These are phyloP conservation scores for Salix suchowensis DNA, from an alignment of 345 rosid genomes.

Conservation along the genomic window DNA sequence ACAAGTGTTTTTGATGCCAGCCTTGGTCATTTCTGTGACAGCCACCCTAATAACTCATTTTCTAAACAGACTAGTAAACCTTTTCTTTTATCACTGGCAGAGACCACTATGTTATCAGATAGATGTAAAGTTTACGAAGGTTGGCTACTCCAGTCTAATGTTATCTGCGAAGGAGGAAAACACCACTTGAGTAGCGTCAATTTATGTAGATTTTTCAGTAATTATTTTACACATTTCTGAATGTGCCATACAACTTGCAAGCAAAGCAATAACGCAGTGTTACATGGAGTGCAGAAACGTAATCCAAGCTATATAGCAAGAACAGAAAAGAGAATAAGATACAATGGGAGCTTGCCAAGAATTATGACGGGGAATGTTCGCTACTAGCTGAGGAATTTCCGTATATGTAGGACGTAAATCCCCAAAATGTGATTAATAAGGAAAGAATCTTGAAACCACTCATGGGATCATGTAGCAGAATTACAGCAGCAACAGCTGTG, in stretches of 20 bases:
- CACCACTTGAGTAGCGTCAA: no score
- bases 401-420: slow-evolving; percentile 67
- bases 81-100: no score
- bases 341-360: neutral
- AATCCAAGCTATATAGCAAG: neutral
- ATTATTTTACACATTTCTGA: no score
- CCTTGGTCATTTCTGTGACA: neutral
- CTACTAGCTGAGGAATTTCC: slow-evolving; percentile 37
- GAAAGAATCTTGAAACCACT: slow-evolving; percentile 84
- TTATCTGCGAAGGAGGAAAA: no score
- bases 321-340: neutral
- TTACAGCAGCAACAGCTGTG: slow-evolving; percentile 71
- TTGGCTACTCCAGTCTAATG: no score
- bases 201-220: no score
- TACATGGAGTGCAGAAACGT: no score
- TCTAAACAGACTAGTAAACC: no score
- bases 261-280: no score
- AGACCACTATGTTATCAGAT: no score
- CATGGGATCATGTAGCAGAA: slow-evolving; percentile 76
- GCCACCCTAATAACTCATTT: no score
- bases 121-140: no score
- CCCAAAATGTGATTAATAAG: slow-evolving; percentile 75
- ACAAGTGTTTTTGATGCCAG: neutral
- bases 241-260: neutral
- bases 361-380: slow-evolving; percentile 10